phyloP scores from a whole-genome alignment of 176 grass and related monocot genomes.

The Microstegium vimineum region DNA sequence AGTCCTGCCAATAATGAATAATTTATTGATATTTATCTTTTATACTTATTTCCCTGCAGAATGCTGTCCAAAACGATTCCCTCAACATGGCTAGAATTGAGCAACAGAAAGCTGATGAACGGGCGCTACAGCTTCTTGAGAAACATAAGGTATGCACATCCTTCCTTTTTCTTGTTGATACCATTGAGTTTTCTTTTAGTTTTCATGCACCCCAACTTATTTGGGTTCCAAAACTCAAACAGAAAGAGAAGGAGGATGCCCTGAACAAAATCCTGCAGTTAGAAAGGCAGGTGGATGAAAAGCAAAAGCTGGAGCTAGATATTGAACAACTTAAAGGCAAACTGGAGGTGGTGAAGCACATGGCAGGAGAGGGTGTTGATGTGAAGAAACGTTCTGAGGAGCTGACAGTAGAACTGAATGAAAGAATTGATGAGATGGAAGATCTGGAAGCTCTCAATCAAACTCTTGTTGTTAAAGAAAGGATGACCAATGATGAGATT shows the following conservation, averaged over 20 bases:
- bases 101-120: conserved; percentile 40
- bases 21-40: conserved; percentile 13
- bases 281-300: conserved; percentile 40
- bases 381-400: conserved; percentile 38
- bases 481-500: conserved; percentile 45
- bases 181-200: not conserved
- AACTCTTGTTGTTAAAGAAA: conserved; percentile 37
- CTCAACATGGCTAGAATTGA: conserved; percentile 47
- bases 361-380: conserved; percentile 40
- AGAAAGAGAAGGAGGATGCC: conserved; percentile 50
- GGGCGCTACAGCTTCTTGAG: conserved; percentile 29
- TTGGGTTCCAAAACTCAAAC: conserved; percentile 1
- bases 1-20: not conserved
- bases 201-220: not conserved
- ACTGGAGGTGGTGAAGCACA: conserved; percentile 44
- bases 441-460: conserved; percentile 43
- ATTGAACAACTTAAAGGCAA: conserved; percentile 46
- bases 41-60: conserved; percentile 19
- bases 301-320: conserved; percentile 45
- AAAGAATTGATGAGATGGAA: conserved; percentile 40
- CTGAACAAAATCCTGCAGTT: conserved; percentile 42
- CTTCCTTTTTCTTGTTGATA: not conserved
- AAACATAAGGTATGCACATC: conserved; percentile 38
- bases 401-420: conserved; percentile 27
- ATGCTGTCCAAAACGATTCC: conserved; percentile 33